Conservation (phyloP, 345 rosid species). For the Crucihimalaya himalaica region DNA sequence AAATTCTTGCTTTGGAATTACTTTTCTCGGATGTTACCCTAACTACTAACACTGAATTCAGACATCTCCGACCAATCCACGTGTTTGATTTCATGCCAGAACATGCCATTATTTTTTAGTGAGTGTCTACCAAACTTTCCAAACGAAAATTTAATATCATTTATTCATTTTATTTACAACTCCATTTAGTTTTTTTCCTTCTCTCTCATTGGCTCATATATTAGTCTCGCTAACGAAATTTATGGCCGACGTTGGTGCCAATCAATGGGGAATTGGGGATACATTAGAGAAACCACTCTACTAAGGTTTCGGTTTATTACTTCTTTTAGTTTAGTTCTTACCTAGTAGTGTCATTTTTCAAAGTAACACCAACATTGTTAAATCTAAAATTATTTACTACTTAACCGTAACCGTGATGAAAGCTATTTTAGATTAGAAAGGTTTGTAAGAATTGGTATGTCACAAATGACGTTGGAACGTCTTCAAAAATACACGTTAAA, state of each 20-base stretch:
- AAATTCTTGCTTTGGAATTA: conserved; percentile 27
- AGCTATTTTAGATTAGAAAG: background rate
- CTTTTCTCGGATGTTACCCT: conserved; percentile 26
- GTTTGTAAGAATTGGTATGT: background rate
- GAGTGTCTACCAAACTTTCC: conserved; percentile 37
- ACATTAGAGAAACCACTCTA: conserved; percentile 2
- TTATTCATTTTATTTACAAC: conserved; percentile 17
- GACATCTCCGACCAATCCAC: conserved; percentile 35
- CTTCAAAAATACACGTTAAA: background rate
- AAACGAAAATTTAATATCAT: conserved; percentile 34
- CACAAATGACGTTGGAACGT: background rate
- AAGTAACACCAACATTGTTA: background rate
- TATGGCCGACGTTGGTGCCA: conserved; percentile 9
- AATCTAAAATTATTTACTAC: background rate
- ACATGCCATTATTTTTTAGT: conserved; percentile 17
- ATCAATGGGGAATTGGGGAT: background rate
- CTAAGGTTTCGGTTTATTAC: conserved; percentile 1
- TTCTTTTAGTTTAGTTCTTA: background rate
- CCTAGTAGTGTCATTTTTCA: background rate
- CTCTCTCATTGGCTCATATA: conserved; percentile 22
- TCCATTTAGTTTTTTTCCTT: background rate
- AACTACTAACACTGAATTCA: conserved; percentile 30
- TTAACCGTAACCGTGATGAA: background rate
- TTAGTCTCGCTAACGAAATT: conserved; percentile 12
- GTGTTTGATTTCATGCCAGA: conserved; percentile 17